Conservation (phyloP, 2,329 filamentous ascomycete genomes). For the Ramularia endophylla region DNA sequence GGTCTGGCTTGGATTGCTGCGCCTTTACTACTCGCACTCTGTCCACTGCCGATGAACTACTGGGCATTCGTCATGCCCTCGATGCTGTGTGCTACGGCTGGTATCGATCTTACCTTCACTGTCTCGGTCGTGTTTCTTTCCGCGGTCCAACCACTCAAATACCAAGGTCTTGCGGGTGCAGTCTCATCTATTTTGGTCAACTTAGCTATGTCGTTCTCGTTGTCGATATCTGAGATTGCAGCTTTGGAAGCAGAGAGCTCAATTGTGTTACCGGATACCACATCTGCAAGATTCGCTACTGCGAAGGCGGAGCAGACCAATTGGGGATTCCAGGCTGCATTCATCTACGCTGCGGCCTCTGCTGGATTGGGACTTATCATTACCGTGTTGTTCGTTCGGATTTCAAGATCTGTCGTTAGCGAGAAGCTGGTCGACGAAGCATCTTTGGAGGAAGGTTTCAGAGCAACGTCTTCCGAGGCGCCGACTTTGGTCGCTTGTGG, state of each 20-base stretch:
- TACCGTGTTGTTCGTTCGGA: constrained; percentile 25
- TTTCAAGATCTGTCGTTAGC: constrained; percentile 19
- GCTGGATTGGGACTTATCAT: constrained; percentile 26
- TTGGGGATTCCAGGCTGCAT: constrained; percentile 23
- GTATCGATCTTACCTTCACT: constrained; percentile 34
- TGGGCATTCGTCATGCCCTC: constrained; percentile 33
- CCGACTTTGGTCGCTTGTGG: constrained; percentile 3
- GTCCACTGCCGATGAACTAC: constrained; percentile 27
- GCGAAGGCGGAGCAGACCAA: constrained; percentile 6
- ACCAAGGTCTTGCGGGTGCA: constrained; percentile 32
- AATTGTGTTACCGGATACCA: constrained; percentile 3
- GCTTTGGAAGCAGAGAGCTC: constrained; percentile 16
- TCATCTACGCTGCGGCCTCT: constrained; percentile 28
- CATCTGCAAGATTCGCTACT: constrained; percentile 1
- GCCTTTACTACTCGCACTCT: constrained; percentile 30
- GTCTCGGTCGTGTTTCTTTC: constrained; percentile 30
- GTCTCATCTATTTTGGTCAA: constrained; percentile 33
- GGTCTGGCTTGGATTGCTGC: constrained; percentile 31
- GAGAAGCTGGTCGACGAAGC: constrained; percentile 20
- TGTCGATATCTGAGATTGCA: constrained; percentile 31
- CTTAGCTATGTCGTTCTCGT: constrained; percentile 32
- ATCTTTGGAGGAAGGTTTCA: not conserved
- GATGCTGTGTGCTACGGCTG: constrained; percentile 32
- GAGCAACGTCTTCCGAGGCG: not conserved
- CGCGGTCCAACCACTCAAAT: constrained; percentile 25